A percentile compares a stretch with the other conserved stretches of the same genome.
Conservation (phyloP, 257 asterid genomes). For the Cruciata laevipes region DNA sequence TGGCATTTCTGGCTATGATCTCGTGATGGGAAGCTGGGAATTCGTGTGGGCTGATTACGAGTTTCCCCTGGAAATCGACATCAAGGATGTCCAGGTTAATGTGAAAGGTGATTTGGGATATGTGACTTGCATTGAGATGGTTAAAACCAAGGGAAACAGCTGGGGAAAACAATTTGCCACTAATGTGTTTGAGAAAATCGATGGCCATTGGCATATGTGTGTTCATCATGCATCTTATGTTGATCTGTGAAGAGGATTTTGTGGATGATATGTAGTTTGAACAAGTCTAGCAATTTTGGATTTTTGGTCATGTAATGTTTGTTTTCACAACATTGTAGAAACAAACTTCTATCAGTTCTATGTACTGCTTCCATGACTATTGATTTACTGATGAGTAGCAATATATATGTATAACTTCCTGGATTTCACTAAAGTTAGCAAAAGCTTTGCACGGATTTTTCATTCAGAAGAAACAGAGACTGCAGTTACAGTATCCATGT, state of each 20-base stretch:
- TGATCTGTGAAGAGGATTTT: constrained; percentile 42
- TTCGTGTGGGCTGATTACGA: constrained; percentile 97
- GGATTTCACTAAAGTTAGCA: neutral
- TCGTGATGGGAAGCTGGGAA: constrained; percentile 98
- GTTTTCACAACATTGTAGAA: neutral
- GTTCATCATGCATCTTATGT: constrained; percentile 85
- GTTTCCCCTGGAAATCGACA: constrained; percentile 78
- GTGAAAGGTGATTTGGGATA: constrained; percentile 68
- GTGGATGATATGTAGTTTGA: neutral
- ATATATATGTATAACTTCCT: neutral
- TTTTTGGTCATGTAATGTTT: neutral
- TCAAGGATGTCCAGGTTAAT: constrained; percentile 75
- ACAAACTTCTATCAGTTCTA: too few species aligned
- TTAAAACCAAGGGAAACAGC: constrained; percentile 79
- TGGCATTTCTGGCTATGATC: constrained; percentile 89
- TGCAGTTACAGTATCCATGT: neutral
- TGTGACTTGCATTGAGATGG: constrained; percentile 88
- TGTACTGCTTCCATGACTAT: neutral
- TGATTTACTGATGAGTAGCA: neutral
- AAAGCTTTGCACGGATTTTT: neutral
- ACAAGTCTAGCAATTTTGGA: constrained; percentile 3
- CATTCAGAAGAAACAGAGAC: neutral
- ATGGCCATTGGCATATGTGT: constrained; percentile 82
- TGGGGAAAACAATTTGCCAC: constrained; percentile 94
- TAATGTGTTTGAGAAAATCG: constrained; percentile 74